These are phyloP conservation scores for Podospora pseudoanserina DNA, from an alignment of 495 filamentous ascomycete species.

Conservation along the genomic window DNA sequence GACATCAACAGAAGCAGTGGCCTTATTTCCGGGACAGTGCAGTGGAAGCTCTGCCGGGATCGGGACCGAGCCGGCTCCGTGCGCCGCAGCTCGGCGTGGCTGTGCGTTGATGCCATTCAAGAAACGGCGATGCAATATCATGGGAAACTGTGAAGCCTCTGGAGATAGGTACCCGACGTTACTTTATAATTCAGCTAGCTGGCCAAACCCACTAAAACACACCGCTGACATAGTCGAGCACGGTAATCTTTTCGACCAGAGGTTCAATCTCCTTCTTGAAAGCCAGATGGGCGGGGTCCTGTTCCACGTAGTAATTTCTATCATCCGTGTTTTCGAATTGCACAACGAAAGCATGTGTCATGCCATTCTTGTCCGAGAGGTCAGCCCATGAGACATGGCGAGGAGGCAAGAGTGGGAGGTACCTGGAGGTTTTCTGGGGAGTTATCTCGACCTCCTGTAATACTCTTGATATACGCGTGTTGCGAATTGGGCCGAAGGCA, in stretches of 20 bases:
- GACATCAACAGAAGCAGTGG: neutral
- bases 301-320: conserved; percentile 51
- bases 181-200: too few relatives aligned
- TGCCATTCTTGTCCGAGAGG: conserved; percentile 37
- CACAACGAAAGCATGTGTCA: conserved; percentile 59
- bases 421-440: conserved; percentile 62
- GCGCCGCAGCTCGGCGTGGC: neutral
- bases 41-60: neutral
- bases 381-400: neutral
- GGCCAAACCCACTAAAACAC: conserved; percentile 23
- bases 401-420: conserved; percentile 9
- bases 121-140: neutral
- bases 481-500: conserved; percentile 47
- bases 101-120: neutral
- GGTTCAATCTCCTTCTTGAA: conserved; percentile 41
- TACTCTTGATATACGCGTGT: conserved; percentile 55
- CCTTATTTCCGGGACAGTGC: conserved; percentile 1
- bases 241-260: conserved; percentile 39
- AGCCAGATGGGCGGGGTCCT: conserved; percentile 49
- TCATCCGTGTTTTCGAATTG: conserved; percentile 58
- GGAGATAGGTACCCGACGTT: neutral
- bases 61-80: conserved; percentile 11
- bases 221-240: conserved; percentile 45
- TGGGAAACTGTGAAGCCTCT: neutral
- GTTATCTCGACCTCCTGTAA: conserved; percentile 59